phyloP scores from a whole-genome alignment of 352 stramenopile species.

The Globisporangium okanoganense region DNA sequence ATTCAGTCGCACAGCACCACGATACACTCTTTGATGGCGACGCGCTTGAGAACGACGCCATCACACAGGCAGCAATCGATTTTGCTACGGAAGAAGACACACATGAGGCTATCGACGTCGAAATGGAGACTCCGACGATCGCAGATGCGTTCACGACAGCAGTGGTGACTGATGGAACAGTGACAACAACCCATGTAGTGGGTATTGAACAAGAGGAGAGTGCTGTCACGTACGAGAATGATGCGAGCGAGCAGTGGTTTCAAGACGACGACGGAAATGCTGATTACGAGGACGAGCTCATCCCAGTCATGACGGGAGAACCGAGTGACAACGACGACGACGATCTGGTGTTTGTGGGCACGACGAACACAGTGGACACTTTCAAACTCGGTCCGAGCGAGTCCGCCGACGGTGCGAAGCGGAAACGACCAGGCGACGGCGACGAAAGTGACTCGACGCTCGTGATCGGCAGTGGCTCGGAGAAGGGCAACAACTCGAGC shows the following conservation, averaged over 20 bases:
- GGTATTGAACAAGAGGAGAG: neutral
- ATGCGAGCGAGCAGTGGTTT: conserved; percentile 15
- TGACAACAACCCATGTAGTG: neutral
- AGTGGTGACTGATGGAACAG: neutral
- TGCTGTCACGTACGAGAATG: neutral
- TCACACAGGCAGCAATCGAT: neutral
- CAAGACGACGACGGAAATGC: conserved; percentile 8
- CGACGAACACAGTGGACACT: neutral
- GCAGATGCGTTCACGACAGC: neutral
- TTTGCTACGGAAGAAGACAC: neutral
- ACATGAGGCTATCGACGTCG: neutral
- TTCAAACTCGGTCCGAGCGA: neutral
- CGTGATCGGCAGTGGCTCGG: conserved; percentile 16
- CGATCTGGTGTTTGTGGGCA: conserved; percentile 11
- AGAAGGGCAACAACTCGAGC: conserved; percentile 14
- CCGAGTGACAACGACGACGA: conserved; percentile 11
- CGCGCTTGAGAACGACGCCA: neutral
- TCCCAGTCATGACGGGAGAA: conserved; percentile 7
- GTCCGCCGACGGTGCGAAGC: conserved; percentile 4
- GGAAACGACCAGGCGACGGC: conserved; percentile 9
- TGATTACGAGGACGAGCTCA: conserved; percentile 9
- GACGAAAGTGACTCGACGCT: conserved; percentile 28
- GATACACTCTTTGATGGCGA: neutral
- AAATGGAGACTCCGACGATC: neutral
- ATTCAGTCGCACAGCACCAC: neutral